Base-by-base conservation (phyloP, 73 alveolate genomes). In the Paramecium bursaria region DNA sequence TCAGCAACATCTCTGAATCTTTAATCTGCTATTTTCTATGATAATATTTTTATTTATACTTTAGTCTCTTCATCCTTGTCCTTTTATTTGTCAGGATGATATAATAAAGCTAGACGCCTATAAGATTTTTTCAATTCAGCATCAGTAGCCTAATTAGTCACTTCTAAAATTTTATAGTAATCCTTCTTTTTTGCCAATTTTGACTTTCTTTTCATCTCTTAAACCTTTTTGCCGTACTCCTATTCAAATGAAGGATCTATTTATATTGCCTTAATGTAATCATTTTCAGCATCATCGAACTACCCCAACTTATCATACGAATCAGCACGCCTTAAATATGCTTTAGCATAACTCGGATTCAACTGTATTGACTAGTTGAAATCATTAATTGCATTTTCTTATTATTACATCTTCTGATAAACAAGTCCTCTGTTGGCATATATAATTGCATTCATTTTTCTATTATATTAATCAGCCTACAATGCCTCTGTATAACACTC, bases 51-150 rank as follows among this genome's bases (percentile, higher is more conserved):
- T 42, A 2, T 17, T 5, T 74, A 3, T 48, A 48, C 47, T 23
- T 46, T 75, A 50, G 80, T 90, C 67, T 90, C 95, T 48, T 92
- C 97, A 35, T 90, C 90, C 19, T 90, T 92, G 46, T 90, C 95
- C 22, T 90, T 67, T 50, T 94, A 87, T 79, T 94, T 97, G 61
- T 95, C 99, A 44, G 99, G 99, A 87, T 97, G 99, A 94, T 95
- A 94, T 86, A 74, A 88, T 25, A 95, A 94, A 7, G 99, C 98
- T 57, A 82, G 55, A 85, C 88, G 88, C 74, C 92, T 92, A 87
- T 96, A 96, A 17, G 99, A 98, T 52, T 95, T 96, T 74, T 94
- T 96, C 4, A 95, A 95, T 88, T 89, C 96, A 17, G 87, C 93
- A n/a, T 94, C 97, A 21, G 93, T 75, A 48, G 98, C 95, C 85